Conservation (phyloP, 1,284 basidiomycete genomes). For the Rhodotorula glutinis region DNA sequence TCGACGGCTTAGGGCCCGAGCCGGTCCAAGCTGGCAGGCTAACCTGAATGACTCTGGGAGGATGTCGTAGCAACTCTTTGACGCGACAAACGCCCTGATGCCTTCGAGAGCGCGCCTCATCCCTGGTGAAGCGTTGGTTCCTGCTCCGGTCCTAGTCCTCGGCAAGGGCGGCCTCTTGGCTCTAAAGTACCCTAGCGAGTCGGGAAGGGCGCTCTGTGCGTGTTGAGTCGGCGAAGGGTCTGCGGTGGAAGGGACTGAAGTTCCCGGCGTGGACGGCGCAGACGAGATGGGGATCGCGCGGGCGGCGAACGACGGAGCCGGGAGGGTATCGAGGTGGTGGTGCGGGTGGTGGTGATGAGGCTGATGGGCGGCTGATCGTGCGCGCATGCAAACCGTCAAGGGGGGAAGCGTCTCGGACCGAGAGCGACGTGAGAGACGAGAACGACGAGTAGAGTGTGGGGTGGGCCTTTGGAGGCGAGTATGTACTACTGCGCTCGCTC, state of each 20-base stretch:
- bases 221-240: slow-evolving; percentile 15
- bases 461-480: too few relatives aligned
- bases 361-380: too few relatives aligned
- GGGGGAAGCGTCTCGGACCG: too few relatives aligned
- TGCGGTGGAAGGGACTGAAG: slow-evolving; percentile 4
- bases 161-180: neutral
- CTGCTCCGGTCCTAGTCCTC: slow-evolving; percentile 2
- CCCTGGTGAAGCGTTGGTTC: slow-evolving; percentile 13
- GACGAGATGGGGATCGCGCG: neutral
- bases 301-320: neutral
- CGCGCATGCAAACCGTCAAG: too few relatives aligned
- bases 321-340: neutral
- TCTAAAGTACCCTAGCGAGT: neutral
- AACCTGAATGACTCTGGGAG: slow-evolving; percentile 40
- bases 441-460: too few relatives aligned
- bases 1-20: too few relatives aligned
- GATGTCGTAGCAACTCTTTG: slow-evolving; percentile 44
- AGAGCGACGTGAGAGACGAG: too few relatives aligned
- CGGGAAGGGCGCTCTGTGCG: neutral
- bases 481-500: too few relatives aligned
- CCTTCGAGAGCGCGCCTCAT: slow-evolving; percentile 33
- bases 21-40: too few relatives aligned
- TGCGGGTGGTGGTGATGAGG: too few relatives aligned
- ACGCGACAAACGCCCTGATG: slow-evolving; percentile 39
- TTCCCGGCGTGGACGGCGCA: neutral